A percentile compares a stretch with the other conserved stretches of the same genome.
phyloP scores from a whole-genome alignment of 495 filamentous ascomycete species.

The Penicillium cataractarum region DNA sequence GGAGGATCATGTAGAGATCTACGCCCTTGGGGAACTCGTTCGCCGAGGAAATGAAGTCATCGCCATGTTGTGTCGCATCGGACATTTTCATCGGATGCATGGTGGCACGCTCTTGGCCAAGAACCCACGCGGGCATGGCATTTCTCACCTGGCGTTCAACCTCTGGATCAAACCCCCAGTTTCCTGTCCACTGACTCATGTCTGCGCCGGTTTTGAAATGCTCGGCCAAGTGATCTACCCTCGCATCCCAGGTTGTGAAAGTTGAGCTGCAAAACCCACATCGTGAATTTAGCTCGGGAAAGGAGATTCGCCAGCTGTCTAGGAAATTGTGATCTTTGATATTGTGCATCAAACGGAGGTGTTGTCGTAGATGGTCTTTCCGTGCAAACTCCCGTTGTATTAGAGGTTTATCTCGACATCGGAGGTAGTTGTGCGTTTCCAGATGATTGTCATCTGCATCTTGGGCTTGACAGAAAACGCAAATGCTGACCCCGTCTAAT shows the following conservation, averaged over 20 bases:
- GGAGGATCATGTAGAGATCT: not conserved
- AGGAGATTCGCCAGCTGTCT: not conserved
- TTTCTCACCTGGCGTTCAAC: not conserved
- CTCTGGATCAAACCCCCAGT: not conserved
- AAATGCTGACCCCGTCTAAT: not conserved
- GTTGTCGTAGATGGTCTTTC: not conserved
- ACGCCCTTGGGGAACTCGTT: not conserved
- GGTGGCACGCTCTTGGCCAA: not conserved
- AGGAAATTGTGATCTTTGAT: not conserved
- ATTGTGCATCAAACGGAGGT: not conserved
- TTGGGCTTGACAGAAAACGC: not conserved
- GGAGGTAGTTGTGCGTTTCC: not conserved
- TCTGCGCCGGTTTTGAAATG: not conserved
- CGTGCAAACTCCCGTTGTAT: not conserved
- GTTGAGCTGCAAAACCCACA: not conserved
- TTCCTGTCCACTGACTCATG: not conserved
- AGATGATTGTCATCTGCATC: not conserved
- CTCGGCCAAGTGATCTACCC: not conserved
- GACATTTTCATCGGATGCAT: not conserved
- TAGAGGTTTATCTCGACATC: not conserved
- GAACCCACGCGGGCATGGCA: not conserved
- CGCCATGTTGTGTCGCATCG: not conserved
- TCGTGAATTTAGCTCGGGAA: not conserved
- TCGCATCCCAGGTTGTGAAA: not conserved
- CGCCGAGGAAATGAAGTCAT: not conserved